Evolutionary conservation across 2,329 filamentous ascomycete genomes (phyloP), one percentile per base, ranked within the genome.

Genomic region (Epichloe baconii): DNA sequence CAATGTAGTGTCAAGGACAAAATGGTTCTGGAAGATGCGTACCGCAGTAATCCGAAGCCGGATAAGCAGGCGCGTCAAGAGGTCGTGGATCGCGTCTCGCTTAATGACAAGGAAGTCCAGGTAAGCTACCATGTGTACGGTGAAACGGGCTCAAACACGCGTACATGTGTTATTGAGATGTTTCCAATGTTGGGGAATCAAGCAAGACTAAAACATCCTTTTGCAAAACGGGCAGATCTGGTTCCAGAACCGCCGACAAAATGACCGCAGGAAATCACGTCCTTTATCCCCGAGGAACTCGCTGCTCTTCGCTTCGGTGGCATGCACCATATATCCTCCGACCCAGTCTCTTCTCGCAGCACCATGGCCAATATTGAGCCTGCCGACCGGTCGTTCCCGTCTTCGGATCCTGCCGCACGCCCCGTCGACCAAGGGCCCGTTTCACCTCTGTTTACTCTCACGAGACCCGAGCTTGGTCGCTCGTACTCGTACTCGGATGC

Each of bases 101-200:
- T 97, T 56, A 91, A 87, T 58, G 90, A 96, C 71, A 96, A 95
- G 68, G 90, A 96, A 73, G 88, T 96, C 38, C 91, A 96, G 82
- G 91, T 95, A 72, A 68, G 83, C 15, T 15, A 23, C 44, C 44
- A 46, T 21, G 44, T n/a, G 17, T 37, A 15, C 44, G 6, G 34
- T 46, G 17, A 17, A 46, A 7, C 10, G 17, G 17, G 12, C 8
- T n/a, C 34, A n/a, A 37, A 21, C 12, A 46, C 26, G 38, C 37
- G 46, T 43, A 36, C 12, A 17, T 42, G n/a, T 21, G 26, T 14
- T 23, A 14, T 42, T 6, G 15, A 26, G 23, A 19, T 21, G 37
- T 19, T 19, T 7, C n/a, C 17, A 19, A 21, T 14, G 7, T 42
- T 23, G 11, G 4, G 15, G 17, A 42, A 15, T 21, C 8, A 21